These are phyloP conservation scores for Pythium sukuiense DNA, from an alignment of 352 stramenopile species.

Conservation along the genomic window DNA sequence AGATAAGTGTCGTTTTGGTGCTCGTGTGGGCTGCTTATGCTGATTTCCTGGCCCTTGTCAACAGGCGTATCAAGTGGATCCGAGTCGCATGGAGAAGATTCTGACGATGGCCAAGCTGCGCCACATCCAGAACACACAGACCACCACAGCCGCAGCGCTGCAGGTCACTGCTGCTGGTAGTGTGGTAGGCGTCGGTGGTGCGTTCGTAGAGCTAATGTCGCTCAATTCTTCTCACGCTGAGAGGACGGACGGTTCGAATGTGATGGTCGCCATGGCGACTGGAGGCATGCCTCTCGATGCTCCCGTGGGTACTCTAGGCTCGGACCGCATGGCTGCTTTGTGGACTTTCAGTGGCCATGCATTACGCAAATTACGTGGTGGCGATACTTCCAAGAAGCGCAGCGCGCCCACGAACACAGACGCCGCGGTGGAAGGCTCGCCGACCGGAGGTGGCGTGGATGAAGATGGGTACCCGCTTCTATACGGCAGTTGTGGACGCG, in stretches of 20 bases:
- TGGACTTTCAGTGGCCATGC: conserved; percentile 67
- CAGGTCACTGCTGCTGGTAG: not conserved
- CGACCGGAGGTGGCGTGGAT: conserved; percentile 30
- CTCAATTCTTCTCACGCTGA: not conserved
- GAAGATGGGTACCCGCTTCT: conserved; percentile 49
- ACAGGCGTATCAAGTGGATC: conserved; percentile 54
- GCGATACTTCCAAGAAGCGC: conserved; percentile 28
- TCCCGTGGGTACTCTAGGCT: conserved; percentile 19
- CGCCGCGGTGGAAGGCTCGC: not conserved
- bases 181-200: not conserved
- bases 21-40: not conserved
- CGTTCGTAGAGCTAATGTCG: not conserved
- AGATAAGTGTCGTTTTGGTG: not conserved
- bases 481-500: conserved; percentile 63
- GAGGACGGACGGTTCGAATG: not conserved
- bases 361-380: conserved; percentile 44
- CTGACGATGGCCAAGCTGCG: conserved; percentile 46
- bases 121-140: conserved; percentile 32
- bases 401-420: not conserved
- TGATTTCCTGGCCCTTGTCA: not conserved
- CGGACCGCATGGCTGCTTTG: conserved; percentile 61
- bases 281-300: conserved; percentile 12
- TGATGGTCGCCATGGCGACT: conserved; percentile 4
- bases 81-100: conserved; percentile 50
- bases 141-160: not conserved